These are phyloP conservation scores for Wickerhamiella infanticola DNA, from an alignment of 1,139 yeast genomes.

Conservation along the genomic window DNA sequence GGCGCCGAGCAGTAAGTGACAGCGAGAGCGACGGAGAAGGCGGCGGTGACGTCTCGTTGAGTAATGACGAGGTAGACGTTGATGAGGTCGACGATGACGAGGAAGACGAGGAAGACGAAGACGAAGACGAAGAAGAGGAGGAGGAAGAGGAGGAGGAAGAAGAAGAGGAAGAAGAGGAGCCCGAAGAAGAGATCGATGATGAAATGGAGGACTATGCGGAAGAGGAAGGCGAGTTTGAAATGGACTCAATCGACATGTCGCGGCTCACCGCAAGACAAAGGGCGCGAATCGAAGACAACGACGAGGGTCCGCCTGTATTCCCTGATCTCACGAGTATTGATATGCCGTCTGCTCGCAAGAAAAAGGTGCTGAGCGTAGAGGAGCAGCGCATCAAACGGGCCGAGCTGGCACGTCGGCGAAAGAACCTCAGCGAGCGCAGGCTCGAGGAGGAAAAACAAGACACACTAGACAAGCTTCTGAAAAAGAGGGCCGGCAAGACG, in stretches of 20 bases:
- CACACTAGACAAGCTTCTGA: constrained; percentile 68
- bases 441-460: constrained; percentile 88
- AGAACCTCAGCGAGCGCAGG: constrained; percentile 67
- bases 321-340: constrained; percentile 13
- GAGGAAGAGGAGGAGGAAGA: constrained; percentile 12
- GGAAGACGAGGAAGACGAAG: constrained; percentile 16
- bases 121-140: constrained; percentile 12
- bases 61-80: constrained; percentile 1
- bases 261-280: constrained; percentile 27
- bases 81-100: constrained; percentile 9
- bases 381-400: constrained; percentile 70
- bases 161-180: constrained; percentile 12
- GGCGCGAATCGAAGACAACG: constrained; percentile 20
- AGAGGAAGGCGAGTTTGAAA: not conserved
- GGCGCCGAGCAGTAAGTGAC: not conserved
- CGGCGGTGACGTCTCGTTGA: not conserved
- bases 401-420: constrained; percentile 78
- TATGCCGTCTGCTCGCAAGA: constrained; percentile 20
- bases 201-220: constrained; percentile 12
- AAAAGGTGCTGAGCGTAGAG: constrained; percentile 56
- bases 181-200: constrained; percentile 9
- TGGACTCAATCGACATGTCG: not conserved
- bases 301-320: constrained; percentile 12
- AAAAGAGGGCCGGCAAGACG: constrained; percentile 50
- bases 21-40: constrained; percentile 2